These are phyloP conservation scores for Begonia fuchsioides DNA, from an alignment of 306 rosid species.

Conservation along the genomic window DNA sequence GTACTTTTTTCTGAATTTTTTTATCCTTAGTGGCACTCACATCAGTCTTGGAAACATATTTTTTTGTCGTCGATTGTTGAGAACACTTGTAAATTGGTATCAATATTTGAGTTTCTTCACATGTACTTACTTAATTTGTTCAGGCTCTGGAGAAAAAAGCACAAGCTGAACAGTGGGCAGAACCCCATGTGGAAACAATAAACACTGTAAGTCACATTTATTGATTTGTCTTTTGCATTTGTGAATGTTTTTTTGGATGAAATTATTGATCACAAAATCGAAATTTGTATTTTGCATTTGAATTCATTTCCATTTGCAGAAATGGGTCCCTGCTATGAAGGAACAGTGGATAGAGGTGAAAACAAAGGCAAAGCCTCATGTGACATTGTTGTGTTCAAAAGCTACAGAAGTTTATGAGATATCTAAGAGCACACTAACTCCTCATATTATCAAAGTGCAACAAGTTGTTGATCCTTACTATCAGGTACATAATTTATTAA, in stretches of 20 bases:
- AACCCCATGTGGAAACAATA: constrained; percentile 61
- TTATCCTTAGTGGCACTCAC: no score
- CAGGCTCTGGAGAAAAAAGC: constrained; percentile 62
- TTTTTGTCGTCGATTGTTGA: no score
- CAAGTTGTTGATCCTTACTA: constrained; percentile 66
- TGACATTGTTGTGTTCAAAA: constrained; percentile 34
- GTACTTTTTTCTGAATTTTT: constrained; percentile 20
- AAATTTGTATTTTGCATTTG: no score
- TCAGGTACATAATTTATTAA: constrained; percentile 31
- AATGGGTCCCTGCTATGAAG: constrained; percentile 55
- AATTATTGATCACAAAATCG: no score
- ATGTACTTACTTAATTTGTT: constrained; percentile 15
- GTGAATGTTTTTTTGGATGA: no score
- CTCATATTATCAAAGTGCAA: constrained; percentile 44
- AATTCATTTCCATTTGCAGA: constrained; percentile 27
- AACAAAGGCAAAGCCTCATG: constrained; percentile 58
- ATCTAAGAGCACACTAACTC: constrained; percentile 51
- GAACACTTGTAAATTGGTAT: no score
- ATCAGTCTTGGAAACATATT: no score
- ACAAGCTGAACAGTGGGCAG: constrained; percentile 85
- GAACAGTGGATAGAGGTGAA: constrained; percentile 47
- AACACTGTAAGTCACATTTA: constrained; percentile 44
- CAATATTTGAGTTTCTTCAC: no score
- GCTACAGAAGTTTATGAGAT: constrained; percentile 44
- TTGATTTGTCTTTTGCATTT: no score